phyloP scores from a whole-genome alignment of 2,329 filamentous ascomycete species.

The Beauveria pseudobassiana region DNA sequence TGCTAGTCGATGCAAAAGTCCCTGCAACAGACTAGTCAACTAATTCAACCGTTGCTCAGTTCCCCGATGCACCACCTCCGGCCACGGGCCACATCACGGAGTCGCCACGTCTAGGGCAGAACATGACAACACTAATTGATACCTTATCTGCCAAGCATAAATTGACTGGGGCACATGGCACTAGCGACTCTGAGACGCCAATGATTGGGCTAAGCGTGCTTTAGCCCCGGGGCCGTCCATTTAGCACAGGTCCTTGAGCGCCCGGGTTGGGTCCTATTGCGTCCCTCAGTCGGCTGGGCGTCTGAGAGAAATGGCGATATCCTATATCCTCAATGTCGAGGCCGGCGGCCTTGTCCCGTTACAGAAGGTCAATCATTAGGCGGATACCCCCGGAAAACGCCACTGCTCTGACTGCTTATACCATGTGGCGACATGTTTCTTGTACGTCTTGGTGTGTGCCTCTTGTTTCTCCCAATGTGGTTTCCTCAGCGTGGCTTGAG shows the following conservation, averaged over 20 bases:
- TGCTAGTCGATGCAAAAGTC: background rate
- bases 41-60: background rate
- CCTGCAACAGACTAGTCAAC: background rate
- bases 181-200: background rate
- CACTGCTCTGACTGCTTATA: background rate
- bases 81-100: background rate
- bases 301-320: background rate
- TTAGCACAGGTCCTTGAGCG: background rate
- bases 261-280: background rate
- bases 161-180: background rate
- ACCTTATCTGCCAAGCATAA: constrained; percentile 13
- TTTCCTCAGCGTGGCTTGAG: background rate
- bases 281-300: background rate
- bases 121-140: background rate
- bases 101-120: background rate
- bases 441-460: background rate
- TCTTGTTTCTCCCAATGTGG: background rate
- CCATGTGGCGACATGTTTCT: background rate
- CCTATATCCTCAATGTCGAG: background rate
- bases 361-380: constrained; percentile 4
- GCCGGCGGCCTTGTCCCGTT: background rate
- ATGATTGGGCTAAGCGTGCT: background rate
- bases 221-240: background rate
- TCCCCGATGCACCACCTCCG: background rate
- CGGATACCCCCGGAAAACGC: background rate